These are phyloP conservation scores for Saturnispora diversa DNA, from an alignment of 805 yeast species.

Conservation along the genomic window DNA sequence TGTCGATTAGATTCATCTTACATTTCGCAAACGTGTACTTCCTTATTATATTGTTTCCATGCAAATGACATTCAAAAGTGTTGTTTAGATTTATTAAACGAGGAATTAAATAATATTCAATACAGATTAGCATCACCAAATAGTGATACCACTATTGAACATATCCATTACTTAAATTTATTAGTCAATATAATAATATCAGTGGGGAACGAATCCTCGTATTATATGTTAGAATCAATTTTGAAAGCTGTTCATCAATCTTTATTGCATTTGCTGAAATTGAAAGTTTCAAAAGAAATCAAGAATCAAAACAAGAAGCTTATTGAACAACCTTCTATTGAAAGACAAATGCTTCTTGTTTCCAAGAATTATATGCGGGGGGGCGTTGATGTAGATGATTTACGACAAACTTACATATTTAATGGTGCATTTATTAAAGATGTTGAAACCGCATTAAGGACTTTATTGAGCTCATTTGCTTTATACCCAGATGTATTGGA, in stretches of 20 bases:
- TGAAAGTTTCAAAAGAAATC: constrained; percentile 10
- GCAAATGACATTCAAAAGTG: constrained; percentile 10
- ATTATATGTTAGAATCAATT: constrained; percentile 3
- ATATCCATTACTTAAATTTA: constrained; percentile 15
- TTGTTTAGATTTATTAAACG: constrained; percentile 11
- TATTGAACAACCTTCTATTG: constrained; percentile 13
- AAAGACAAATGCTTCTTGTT: constrained; percentile 19
- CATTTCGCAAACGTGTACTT: constrained; percentile 10
- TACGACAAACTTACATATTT: constrained; percentile 14
- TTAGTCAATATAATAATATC: constrained; percentile 10
- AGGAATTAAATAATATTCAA: constrained; percentile 16
- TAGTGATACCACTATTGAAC: constrained; percentile 15
- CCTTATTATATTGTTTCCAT: constrained; percentile 16
- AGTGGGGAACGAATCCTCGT: constrained; percentile 2
- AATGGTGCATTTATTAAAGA: constrained; percentile 19
- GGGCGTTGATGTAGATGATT: constrained; percentile 5
- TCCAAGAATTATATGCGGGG: constrained; percentile 17
- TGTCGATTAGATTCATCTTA: constrained; percentile 16
- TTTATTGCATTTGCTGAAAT: constrained; percentile 15
- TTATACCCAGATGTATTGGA: not conserved
- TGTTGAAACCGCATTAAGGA: constrained; percentile 17
- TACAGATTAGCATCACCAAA: constrained; percentile 24
- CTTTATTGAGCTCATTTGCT: constrained; percentile 10
- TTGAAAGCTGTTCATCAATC: constrained; percentile 6
- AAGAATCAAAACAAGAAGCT: constrained; percentile 3